These are phyloP conservation scores for Podaxis mareebaensis DNA, from an alignment of 768 basidiomycete genomes.

Conservation along the genomic window DNA sequence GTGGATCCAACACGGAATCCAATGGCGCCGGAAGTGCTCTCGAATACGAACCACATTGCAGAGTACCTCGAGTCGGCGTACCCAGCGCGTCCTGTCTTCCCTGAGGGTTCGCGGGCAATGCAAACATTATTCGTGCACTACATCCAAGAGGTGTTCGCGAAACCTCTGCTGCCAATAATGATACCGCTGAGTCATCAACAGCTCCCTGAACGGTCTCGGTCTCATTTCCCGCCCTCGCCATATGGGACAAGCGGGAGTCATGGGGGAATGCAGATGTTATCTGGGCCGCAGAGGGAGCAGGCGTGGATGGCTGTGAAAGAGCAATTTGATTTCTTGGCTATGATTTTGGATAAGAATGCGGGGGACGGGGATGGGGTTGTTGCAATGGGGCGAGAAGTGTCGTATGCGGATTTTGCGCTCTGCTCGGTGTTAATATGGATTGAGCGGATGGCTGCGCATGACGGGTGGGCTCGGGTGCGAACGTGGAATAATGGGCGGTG, in stretches of 20 bases:
- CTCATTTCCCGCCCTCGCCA: slow-evolving; percentile 39
- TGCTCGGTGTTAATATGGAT: slow-evolving; percentile 77
- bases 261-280: slow-evolving; percentile 21
- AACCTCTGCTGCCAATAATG: slow-evolving; percentile 70
- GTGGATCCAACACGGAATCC: slow-evolving; percentile 55
- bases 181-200: slow-evolving; percentile 66
- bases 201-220: slow-evolving; percentile 55
- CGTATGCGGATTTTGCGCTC: slow-evolving; percentile 74
- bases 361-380: slow-evolving; percentile 66
- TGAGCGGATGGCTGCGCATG: slow-evolving; percentile 68
- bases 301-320: slow-evolving; percentile 66
- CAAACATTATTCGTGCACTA: slow-evolving; percentile 72
- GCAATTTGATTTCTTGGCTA: slow-evolving; percentile 66
- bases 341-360: slow-evolving; percentile 66
- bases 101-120: slow-evolving; percentile 67
- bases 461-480: slow-evolving; percentile 69
- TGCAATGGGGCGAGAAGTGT: slow-evolving; percentile 63
- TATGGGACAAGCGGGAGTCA: slow-evolving; percentile 15
- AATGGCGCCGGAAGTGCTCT: slow-evolving; percentile 49
- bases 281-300: slow-evolving; percentile 55
- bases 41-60: slow-evolving; percentile 62
- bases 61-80: slow-evolving; percentile 72
- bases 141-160: slow-evolving; percentile 63
- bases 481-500: slow-evolving; percentile 73
- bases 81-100: slow-evolving; percentile 70